phyloP scores from a whole-genome alignment of 1,139 yeast species.

The Wickerhamomyces sp. region DNA sequence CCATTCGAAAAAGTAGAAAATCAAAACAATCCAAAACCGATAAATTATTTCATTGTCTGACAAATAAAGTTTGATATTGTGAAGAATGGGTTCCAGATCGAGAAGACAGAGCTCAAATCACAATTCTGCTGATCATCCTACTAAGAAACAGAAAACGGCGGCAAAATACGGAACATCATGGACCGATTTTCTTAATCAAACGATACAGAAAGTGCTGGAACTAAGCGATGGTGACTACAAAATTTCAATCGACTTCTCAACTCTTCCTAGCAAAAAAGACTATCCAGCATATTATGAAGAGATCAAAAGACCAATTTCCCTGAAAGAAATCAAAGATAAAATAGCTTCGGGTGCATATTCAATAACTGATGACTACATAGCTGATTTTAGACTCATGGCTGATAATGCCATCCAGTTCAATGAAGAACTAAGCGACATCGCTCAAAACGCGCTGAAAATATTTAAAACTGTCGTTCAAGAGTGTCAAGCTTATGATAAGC shows the following conservation, averaged over 20 bases:
- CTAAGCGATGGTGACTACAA: constrained; percentile 22
- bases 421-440: constrained; percentile 59
- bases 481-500: constrained; percentile 24
- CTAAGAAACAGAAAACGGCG: constrained; percentile 9
- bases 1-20: too few relatives aligned
- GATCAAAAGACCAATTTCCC: constrained; percentile 60
- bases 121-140: background rate
- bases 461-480: constrained; percentile 39
- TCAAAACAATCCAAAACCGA: background rate
- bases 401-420: constrained; percentile 62
- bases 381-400: constrained; percentile 52
- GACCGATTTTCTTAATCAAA: constrained; percentile 4
- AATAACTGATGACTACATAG: constrained; percentile 39
- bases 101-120: constrained; percentile 5
- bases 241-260: constrained; percentile 53
- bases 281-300: constrained; percentile 81
- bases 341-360: constrained; percentile 29
- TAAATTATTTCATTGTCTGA: background rate
- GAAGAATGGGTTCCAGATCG: constrained; percentile 3
- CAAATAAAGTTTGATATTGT: background rate
- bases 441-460: constrained; percentile 44
- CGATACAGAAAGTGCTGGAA: constrained; percentile 7
- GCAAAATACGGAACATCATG: constrained; percentile 3
- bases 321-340: constrained; percentile 57
- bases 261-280: constrained; percentile 66